A percentile compares a stretch with the other conserved stretches of the same genome.
Evolutionary conservation across 129 eudicot species (phyloP).

Genomic region (Tagetes patula): DNA sequence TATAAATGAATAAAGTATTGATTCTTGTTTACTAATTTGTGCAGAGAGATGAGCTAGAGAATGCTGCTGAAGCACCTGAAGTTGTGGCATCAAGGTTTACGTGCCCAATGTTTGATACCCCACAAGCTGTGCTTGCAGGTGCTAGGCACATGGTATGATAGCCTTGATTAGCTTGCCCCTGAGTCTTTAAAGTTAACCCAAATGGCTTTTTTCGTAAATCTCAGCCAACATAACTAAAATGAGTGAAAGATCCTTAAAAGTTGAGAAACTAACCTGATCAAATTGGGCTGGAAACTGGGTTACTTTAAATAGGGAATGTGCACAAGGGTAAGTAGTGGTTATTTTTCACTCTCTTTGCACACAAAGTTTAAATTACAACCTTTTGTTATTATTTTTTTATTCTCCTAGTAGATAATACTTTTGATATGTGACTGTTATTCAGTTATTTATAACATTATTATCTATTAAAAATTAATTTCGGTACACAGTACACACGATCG

Average conservation of each 20-base stretch:
- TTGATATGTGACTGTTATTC: neutral
- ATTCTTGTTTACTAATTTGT: slow-evolving; percentile 13
- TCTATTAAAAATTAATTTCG: neutral
- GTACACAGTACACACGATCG: neutral
- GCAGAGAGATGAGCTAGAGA: slow-evolving; percentile 80
- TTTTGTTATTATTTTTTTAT: neutral
- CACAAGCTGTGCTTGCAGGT: slow-evolving; percentile 84
- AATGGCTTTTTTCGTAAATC: neutral
- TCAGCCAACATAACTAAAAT: neutral
- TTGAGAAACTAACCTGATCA: neutral
- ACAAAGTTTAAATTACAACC: neutral
- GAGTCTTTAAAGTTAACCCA: neutral
- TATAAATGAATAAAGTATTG: slow-evolving; percentile 8
- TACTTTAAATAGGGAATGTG: neutral
- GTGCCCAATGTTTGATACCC: slow-evolving; percentile 65
- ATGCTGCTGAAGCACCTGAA: slow-evolving; percentile 78
- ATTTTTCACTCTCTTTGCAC: neutral
- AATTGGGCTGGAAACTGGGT: neutral
- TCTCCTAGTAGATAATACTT: neutral
- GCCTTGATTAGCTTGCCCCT: neutral
- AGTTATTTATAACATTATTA: neutral
- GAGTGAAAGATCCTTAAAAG: neutral
- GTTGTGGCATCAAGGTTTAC: slow-evolving; percentile 76
- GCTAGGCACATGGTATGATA: slow-evolving; percentile 94
- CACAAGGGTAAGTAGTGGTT: neutral